Evolutionary conservation across 2,329 filamentous ascomycete genomes (phyloP), one percentile per base, ranked within the genome.

Genomic region (Ceratocystis huliohia): DNA sequence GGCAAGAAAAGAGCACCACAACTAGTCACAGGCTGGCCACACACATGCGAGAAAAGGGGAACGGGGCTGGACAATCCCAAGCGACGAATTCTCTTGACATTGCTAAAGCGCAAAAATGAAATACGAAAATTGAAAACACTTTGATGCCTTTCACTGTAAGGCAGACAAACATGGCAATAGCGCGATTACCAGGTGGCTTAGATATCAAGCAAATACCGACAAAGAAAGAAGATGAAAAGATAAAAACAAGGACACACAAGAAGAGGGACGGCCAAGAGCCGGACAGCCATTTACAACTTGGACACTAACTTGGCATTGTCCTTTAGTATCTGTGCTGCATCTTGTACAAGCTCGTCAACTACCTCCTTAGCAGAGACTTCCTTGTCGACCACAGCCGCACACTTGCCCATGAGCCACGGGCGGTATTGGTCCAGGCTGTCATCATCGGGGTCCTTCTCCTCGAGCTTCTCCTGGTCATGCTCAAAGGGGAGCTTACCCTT

Each of bases 371-470:
- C 94, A 48, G 83, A 80, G 85, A 95, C 95, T 81, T 87, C 88
- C 79, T 97, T 91, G 74, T 93, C 94, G 66, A 94, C 89, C 41
- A 96, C 90, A 33, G 94, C 93, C 46, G 94, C 89, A 69, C 89
- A 93, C 83, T 97, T 95, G 76, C 94, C 94, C 94, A 99, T 99
- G 72, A 96, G 78, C 81, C 85, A 96, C 15, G 92, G 92, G 68
- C 91, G 84, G 73, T 91, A 92, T 74, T 94, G 91, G 76, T 97
- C 94, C 79, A 99, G 86, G 44, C 88, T 84, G 50, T 97, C 91
- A 68, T 96, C 92, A 68, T 88, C 83, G 61, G 88, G 84, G 69
- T 87, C 79, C 69, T 87, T 87, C 69, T 75, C 76, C 74, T 81
- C 77, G 73, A 96, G 77, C 77, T 88, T 88, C 80, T 99, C 94